Evolutionary conservation across 345 rosid genomes (phyloP).

Genomic region (Brassica cretica): DNA sequence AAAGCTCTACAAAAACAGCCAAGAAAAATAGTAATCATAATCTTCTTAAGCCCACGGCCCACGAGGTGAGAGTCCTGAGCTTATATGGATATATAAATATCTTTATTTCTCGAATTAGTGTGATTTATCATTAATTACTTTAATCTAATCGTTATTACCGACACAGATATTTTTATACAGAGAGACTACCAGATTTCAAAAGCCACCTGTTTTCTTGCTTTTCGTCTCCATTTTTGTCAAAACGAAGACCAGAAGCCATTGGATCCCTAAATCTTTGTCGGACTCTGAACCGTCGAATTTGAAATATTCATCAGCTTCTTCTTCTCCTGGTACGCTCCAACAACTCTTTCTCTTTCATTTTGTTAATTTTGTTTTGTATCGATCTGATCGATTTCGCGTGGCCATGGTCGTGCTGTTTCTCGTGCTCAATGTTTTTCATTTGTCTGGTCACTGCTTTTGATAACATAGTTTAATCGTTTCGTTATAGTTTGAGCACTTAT

Average conservation of each 20-base stretch:
- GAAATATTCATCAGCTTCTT: neutral
- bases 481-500: neutral
- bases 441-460: neutral
- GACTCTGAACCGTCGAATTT: conserved; percentile 5
- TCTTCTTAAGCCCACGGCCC: conserved; percentile 20
- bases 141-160: neutral
- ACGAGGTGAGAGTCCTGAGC: neutral
- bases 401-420: conserved; percentile 1
- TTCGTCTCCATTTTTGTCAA: conserved; percentile 25
- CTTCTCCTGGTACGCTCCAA: conserved; percentile 14
- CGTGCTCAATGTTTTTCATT: neutral
- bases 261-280: conserved; percentile 16
- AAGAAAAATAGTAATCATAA: neutral
- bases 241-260: conserved; percentile 26
- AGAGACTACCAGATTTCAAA: neutral
- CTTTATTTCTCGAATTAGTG: neutral
- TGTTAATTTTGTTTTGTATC: neutral
- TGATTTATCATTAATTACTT: neutral
- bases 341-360: neutral
- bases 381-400: conserved; percentile 25
- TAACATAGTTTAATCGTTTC: neutral
- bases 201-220: neutral
- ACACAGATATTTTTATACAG: neutral
- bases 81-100: neutral
- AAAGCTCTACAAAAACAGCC: neutral